Evolutionary conservation across 139 green algal genomes (phyloP).

Genomic region (Mychonastes homosphaera): DNA sequence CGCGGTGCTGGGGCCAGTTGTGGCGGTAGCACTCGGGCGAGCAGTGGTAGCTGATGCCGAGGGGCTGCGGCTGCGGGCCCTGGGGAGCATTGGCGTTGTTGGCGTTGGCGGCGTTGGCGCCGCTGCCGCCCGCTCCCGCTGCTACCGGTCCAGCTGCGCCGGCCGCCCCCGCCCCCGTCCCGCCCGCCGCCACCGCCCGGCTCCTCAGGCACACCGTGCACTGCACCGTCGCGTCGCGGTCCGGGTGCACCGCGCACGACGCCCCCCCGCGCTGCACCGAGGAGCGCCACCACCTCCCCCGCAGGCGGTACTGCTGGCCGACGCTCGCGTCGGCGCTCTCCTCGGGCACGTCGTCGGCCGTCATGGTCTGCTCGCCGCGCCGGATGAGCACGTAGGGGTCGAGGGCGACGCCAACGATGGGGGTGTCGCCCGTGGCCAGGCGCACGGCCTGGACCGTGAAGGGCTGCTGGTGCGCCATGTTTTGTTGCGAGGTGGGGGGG

Average conservation of each 20-base stretch:
- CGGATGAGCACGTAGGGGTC: slow-evolving; percentile 83
- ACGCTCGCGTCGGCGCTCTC: slow-evolving; percentile 52
- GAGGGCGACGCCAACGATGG: slow-evolving; percentile 58
- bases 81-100: too few relatives aligned
- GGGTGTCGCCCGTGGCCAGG: slow-evolving; percentile 60
- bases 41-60: slow-evolving; percentile 92
- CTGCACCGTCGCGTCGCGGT: slow-evolving; percentile 77
- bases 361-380: slow-evolving; percentile 48
- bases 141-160: too few relatives aligned
- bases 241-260: slow-evolving; percentile 77
- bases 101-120: too few relatives aligned
- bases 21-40: slow-evolving; percentile 74
- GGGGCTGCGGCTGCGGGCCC: too few relatives aligned
- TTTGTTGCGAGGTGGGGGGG: too few relatives aligned
- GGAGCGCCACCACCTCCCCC: slow-evolving; percentile 79
- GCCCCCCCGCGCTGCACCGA: slow-evolving; percentile 55
- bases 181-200: too few relatives aligned
- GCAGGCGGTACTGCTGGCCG: slow-evolving; percentile 57
- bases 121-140: too few relatives aligned
- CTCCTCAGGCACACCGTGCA: slow-evolving; percentile 79
- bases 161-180: too few relatives aligned
- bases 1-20: slow-evolving; percentile 80
- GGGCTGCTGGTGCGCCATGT: slow-evolving; percentile 4
- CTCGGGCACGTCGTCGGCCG: slow-evolving; percentile 70
- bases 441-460: slow-evolving; percentile 22